Evolutionary conservation across 2,329 filamentous ascomycete species (phyloP).

Genomic region (Stemphylium beticola): DNA sequence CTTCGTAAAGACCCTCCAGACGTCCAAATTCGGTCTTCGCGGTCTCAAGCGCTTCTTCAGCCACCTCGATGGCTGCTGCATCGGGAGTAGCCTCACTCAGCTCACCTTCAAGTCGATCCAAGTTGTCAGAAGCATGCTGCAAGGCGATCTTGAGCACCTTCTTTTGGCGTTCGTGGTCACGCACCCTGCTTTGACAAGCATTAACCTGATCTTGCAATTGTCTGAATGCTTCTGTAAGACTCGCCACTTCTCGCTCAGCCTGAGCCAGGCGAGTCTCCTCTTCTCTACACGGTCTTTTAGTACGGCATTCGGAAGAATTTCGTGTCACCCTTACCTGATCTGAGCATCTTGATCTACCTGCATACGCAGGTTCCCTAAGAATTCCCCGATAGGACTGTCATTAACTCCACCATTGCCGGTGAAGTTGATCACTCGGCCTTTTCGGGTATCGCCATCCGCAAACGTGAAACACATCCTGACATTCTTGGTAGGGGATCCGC

Average conservation of each 20-base stretch:
- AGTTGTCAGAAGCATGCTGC: slow-evolving; percentile 66
- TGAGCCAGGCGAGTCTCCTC: slow-evolving; percentile 55
- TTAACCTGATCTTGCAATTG: slow-evolving; percentile 48
- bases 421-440: slow-evolving; percentile 58
- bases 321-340: slow-evolving; percentile 54
- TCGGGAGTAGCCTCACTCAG: slow-evolving; percentile 64
- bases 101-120: slow-evolving; percentile 71
- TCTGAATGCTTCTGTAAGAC: slow-evolving; percentile 43
- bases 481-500: slow-evolving; percentile 61
- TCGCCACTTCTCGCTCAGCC: slow-evolving; percentile 54
- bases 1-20: slow-evolving; percentile 53
- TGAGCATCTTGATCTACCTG: slow-evolving; percentile 75
- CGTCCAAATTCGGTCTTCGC: slow-evolving; percentile 55
- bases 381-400: slow-evolving; percentile 61
- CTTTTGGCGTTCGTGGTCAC: slow-evolving; percentile 56
- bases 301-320: neutral
- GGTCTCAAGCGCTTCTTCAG: slow-evolving; percentile 60
- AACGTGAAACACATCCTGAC: slow-evolving; percentile 75
- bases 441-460: slow-evolving; percentile 66
- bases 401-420: slow-evolving; percentile 55
- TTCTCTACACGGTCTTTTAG: slow-evolving; percentile 31
- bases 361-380: slow-evolving; percentile 70
- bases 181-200: slow-evolving; percentile 58
- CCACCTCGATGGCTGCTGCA: slow-evolving; percentile 60
- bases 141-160: slow-evolving; percentile 61